Conservation (phyloP, 108 stramenopile species). For the Pseudonitzschia multiseries region DNA sequence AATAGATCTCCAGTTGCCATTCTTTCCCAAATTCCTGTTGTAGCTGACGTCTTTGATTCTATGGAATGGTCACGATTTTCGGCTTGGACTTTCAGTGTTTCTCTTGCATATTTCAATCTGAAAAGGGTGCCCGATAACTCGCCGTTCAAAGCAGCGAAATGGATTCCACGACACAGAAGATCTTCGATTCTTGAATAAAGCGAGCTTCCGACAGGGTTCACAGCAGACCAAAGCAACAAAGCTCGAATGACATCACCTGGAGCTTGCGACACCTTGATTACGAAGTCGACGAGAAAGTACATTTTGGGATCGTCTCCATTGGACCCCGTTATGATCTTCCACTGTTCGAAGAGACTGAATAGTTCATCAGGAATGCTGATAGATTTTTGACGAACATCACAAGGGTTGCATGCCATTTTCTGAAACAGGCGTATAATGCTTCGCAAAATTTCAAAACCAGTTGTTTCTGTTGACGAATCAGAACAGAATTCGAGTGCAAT, state of each 20-base stretch:
- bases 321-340: slow-evolving; percentile 16
- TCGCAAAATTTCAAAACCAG: slow-evolving; percentile 30
- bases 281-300: slow-evolving; percentile 41
- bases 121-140: slow-evolving; percentile 74
- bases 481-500: slow-evolving; percentile 29
- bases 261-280: slow-evolving; percentile 45
- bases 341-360: slow-evolving; percentile 20
- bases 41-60: not conserved
- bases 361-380: slow-evolving; percentile 36
- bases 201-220: slow-evolving; percentile 40
- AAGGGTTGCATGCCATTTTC: slow-evolving; percentile 33
- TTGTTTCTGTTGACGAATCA: slow-evolving; percentile 21
- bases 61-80: not conserved
- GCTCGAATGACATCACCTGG: slow-evolving; percentile 54
- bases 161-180: slow-evolving; percentile 51
- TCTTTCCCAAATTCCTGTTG: slow-evolving; percentile 39
- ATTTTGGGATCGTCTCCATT: slow-evolving; percentile 25
- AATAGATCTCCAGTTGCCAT: slow-evolving; percentile 47
- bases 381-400: slow-evolving; percentile 10
- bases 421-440: slow-evolving; percentile 42
- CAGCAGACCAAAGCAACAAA: slow-evolving; percentile 42
- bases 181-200: slow-evolving; percentile 30
- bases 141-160: slow-evolving; percentile 37
- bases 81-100: slow-evolving; percentile 4
- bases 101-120: slow-evolving; percentile 57